Evolutionary conservation across 257 asterid species (phyloP), one percentile per base, ranked within the genome.

Genomic region (Asclepias syriaca): DNA sequence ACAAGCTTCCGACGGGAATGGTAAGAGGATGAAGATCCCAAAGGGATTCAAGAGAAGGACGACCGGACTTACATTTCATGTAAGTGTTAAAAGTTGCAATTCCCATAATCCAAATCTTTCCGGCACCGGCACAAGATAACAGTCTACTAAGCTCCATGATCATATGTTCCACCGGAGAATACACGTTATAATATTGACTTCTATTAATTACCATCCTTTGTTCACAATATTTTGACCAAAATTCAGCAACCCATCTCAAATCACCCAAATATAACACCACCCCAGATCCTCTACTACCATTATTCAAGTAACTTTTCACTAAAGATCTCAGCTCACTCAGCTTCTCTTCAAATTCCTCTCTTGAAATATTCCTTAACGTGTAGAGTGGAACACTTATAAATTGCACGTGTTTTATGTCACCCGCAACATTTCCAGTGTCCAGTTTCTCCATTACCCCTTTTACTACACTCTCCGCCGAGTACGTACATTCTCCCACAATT

Each of bases 101-200:
- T 53, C 95, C 98, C 84, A 93, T 85, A 3, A 93, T 56, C 97
- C 97, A 93, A 19, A 90, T 51, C 71, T 86, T 87, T 40, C 48
- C 48, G 10, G 48, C 48, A 7, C 66, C 82, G 13, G 72, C 68
- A 45, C 89, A 90, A 75, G 82, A 77, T 11, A 84, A 51, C 57
- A 93, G 39, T 77, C 94, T 81, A 60, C 98, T 89, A 11, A 93
- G 81, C 85, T 93, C 98, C 98, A 93, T 89, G 51, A 90, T 85
- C 95, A 90, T 87, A 69, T 86, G 89, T 86, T 93, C 98, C 73
- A 93, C 93, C 2, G 92, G 90, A 24, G 89, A 82, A 70, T 83
- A 87, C 78, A 43, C 48, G 2, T 43, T 43, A 43, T 43, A 43
- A 43, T 43, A 43, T 43, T 43, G 48, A 9, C 48, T 43, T 43